phyloP scores from a whole-genome alignment of 2,329 filamentous ascomycete species.

The Fusarium caatingaense region DNA sequence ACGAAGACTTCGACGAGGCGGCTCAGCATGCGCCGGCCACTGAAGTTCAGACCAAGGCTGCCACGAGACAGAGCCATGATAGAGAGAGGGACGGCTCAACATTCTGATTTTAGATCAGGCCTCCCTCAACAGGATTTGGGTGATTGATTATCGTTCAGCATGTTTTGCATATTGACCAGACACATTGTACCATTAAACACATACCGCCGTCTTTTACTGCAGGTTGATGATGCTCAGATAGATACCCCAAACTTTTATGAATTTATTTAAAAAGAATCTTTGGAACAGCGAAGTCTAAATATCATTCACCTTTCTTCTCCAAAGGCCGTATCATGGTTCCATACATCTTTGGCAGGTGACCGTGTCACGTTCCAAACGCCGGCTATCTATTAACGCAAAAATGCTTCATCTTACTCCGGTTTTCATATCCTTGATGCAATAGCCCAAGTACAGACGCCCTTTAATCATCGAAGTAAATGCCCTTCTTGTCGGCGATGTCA shows the following conservation, averaged over 20 bases:
- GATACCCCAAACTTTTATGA: slow-evolving; percentile 2
- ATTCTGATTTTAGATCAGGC: slow-evolving; percentile 31
- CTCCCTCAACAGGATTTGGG: neutral
- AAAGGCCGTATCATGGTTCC: slow-evolving; percentile 22
- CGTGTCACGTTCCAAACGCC: slow-evolving; percentile 41
- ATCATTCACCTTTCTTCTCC: slow-evolving; percentile 2
- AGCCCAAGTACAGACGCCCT: slow-evolving; percentile 5
- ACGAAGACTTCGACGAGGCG: slow-evolving; percentile 42
- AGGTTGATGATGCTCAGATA: neutral
- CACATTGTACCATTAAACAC: neutral
- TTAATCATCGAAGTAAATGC: slow-evolving; percentile 95
- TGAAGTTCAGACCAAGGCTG: slow-evolving; percentile 38
- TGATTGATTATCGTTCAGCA: neutral
- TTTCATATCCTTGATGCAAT: neutral
- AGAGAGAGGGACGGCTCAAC: slow-evolving; percentile 42
- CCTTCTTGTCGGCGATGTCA: slow-evolving; percentile 83
- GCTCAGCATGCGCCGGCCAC: slow-evolving; percentile 48
- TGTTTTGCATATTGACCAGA: neutral
- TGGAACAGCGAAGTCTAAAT: slow-evolving; percentile 1
- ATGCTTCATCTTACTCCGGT: slow-evolving; percentile 15
- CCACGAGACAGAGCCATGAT: slow-evolving; percentile 23
- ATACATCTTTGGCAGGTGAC: slow-evolving; percentile 34
- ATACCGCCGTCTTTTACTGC: neutral
- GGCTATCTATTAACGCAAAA: slow-evolving; percentile 39
- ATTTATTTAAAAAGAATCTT: slow-evolving; percentile 1